Conservation (phyloP, 306 rosid genomes). For the apple (Malus domestica) region DNA sequence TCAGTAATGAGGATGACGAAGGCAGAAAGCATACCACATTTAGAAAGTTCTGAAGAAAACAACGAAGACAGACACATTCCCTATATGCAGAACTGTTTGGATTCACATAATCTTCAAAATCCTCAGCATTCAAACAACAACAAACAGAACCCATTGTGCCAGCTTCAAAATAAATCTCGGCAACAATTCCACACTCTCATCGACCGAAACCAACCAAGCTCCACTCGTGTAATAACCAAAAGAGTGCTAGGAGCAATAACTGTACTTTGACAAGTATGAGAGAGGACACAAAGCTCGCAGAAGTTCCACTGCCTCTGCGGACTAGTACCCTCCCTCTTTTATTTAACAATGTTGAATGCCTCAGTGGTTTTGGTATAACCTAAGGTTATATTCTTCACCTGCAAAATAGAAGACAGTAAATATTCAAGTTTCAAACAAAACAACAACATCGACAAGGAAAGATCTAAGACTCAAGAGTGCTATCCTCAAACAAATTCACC, state of each 20-base stretch:
- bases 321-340: slow-evolving; percentile 65
- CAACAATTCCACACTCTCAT: slow-evolving; percentile 30
- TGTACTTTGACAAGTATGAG: slow-evolving; percentile 24
- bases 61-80: slow-evolving; percentile 71
- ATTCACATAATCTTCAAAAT: slow-evolving; percentile 77
- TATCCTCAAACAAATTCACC: slow-evolving; percentile 9
- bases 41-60: slow-evolving; percentile 62
- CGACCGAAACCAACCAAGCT: slow-evolving; percentile 12
- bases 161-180: slow-evolving; percentile 26
- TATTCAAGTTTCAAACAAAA: slow-evolving; percentile 11
- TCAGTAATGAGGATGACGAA: neutral
- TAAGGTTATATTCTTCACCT: slow-evolving; percentile 30
- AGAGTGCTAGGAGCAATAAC: slow-evolving; percentile 20
- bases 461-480: neutral
- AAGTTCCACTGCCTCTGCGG: slow-evolving; percentile 55
- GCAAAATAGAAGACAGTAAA: slow-evolving; percentile 26
- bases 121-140: slow-evolving; percentile 65
- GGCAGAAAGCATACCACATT: slow-evolving; percentile 56
- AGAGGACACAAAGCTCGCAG: slow-evolving; percentile 85
- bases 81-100: slow-evolving; percentile 68
- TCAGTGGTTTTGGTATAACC: slow-evolving; percentile 4
- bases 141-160: slow-evolving; percentile 91
- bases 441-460: slow-evolving; percentile 5
- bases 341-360: slow-evolving; percentile 16
- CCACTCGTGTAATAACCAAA: slow-evolving; percentile 20